phyloP scores from a whole-genome alignment of 345 rosid species.

The Gossypium arboreum region DNA sequence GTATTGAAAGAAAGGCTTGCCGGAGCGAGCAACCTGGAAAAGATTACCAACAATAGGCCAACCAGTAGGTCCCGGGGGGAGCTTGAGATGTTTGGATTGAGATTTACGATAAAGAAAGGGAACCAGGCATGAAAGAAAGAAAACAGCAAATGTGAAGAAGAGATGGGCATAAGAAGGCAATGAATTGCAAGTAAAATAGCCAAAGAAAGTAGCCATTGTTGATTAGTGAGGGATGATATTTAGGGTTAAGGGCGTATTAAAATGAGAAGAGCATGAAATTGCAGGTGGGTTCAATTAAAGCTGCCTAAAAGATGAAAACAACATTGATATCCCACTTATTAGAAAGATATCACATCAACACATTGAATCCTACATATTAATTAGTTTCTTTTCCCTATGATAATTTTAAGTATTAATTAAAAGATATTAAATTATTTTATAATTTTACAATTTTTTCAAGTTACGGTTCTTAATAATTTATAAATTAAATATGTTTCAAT shows the following conservation, averaged over 20 bases:
- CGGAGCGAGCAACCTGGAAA: conserved; percentile 67
- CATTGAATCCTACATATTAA: no score
- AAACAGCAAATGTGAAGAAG: conserved; percentile 14
- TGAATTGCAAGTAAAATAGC: not conserved
- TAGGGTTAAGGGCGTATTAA: conserved; percentile 15
- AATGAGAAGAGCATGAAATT: conserved; percentile 40
- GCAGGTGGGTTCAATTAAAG: conserved; percentile 35
- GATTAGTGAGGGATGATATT: not conserved
- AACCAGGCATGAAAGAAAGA: conserved; percentile 32
- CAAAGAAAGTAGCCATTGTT: not conserved
- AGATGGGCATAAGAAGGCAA: conserved; percentile 19
- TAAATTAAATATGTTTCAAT: no score
- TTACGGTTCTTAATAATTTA: no score
- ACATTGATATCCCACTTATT: not conserved
- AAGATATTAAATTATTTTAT: no score
- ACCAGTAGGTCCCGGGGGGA: conserved; percentile 87
- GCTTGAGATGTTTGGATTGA: conserved; percentile 38
- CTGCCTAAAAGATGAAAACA: not conserved
- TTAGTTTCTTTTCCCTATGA: no score
- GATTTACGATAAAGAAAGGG: conserved; percentile 29
- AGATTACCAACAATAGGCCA: conserved; percentile 92
- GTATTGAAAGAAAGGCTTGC: conserved; percentile 67
- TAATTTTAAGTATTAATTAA: no score
- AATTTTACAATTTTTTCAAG: no score
- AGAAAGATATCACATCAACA: no score